Base-by-base conservation (phyloP, 2,329 filamentous ascomycete species). In the Aspergillus viridinutans region DNA sequence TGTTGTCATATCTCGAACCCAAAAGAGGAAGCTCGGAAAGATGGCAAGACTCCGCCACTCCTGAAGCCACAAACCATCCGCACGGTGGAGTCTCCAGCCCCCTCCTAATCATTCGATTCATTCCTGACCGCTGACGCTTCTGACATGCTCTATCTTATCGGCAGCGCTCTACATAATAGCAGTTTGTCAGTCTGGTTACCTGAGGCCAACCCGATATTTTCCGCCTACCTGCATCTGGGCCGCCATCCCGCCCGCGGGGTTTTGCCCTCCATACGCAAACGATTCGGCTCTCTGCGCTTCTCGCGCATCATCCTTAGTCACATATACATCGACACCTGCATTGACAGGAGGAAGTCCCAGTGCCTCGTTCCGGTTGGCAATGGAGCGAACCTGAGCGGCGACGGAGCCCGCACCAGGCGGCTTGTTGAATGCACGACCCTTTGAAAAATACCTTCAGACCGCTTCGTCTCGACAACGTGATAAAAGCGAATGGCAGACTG, bases 371-470 rank as follows among this genome's bases (percentile, higher is more conserved):
- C 64, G 66, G 48, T 72, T 66, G 7, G 71, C 71, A 49, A 73
- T 71, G 4, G 66, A 67, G 10, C 69, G 66, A 7, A 73, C 63
- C 49, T 72, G 72, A 3, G 69, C 65, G 1, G 70, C 64, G 5
- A 73, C 59, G 1, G 69, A 72, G 20, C 66, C 70, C 10, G 63
- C 50, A 1, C 67, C 68, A 1, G 70, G 70, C 2, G 66, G 67
- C 53, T 60, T 60, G 48, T 73, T 69, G 53, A 73, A 74, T 4
- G 71, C 69, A 26, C 71, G 69, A 10, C 66, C 65, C 71, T 74
- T n/a, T 20, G 2, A 21, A 21, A 9, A 21, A 54, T 21, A 51
- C 35, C 29, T 9, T 45, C 21, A 20, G 29, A 25, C 28, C 28
- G 28, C 9, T 29, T 9, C 28, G 28, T 29, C 9, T 29, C 9